phyloP scores from a whole-genome alignment of 257 asterid species.

The Rehmannia glutinosa region DNA sequence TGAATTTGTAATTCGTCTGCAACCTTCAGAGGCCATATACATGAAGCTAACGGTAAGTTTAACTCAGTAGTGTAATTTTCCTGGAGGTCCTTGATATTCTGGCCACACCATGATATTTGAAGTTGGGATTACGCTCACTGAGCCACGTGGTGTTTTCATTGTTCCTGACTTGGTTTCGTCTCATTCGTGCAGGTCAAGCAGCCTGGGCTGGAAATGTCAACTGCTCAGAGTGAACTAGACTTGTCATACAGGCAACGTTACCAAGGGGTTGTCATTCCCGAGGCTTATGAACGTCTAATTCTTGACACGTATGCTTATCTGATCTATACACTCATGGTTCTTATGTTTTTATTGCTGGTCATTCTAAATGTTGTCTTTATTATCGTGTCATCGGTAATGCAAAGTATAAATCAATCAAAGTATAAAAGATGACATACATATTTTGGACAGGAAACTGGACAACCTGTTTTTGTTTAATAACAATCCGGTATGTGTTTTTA shows the following conservation, averaged over 20 bases:
- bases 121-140: not conserved
- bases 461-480: not conserved
- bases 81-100: not conserved
- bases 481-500: no score
- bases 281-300: constrained; percentile 96
- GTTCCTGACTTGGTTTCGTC: constrained; percentile 7
- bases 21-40: constrained; percentile 96
- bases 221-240: constrained; percentile 95
- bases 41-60: constrained; percentile 86
- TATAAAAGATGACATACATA: not conserved
- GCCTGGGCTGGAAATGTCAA: constrained; percentile 91
- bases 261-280: constrained; percentile 80
- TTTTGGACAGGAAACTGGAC: not conserved
- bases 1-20: constrained; percentile 94
- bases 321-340: not conserved
- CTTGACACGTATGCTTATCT: constrained; percentile 79
- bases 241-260: constrained; percentile 85
- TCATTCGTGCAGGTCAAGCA: constrained; percentile 75
- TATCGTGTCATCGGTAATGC: no score
- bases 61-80: not conserved
- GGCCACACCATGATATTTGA: not conserved
- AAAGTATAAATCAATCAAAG: no score
- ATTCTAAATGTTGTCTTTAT: no score
- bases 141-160: not conserved
- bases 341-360: not conserved